Evolutionary conservation across 169 alveolate species (phyloP).

Genomic region (Plasmodium coatneyi): DNA sequence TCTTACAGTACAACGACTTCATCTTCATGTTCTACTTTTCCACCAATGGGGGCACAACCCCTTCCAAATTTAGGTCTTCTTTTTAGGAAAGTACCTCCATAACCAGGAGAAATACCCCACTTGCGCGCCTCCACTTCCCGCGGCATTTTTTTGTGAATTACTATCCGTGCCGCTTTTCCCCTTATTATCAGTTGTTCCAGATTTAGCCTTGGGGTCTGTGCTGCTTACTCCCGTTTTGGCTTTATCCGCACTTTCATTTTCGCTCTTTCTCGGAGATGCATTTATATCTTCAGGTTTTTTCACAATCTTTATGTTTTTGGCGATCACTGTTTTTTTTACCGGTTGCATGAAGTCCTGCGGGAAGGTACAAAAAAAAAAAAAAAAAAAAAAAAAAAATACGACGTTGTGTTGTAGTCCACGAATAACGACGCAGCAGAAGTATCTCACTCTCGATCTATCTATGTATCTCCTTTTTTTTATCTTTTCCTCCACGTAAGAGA

Average conservation of each 20-base stretch:
- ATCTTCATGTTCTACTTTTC: neutral
- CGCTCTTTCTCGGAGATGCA: neutral
- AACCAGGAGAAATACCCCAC: slow-evolving; percentile 45
- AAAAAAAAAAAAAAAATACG: neutral
- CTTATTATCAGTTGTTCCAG: neutral
- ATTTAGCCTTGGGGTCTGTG: neutral
- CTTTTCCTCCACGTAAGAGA: neutral
- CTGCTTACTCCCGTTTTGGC: neutral
- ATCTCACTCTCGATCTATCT: neutral
- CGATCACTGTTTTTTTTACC: slow-evolving; percentile 46
- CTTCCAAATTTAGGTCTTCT: slow-evolving; percentile 4
- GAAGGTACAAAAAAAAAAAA: neutral
- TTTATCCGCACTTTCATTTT: neutral
- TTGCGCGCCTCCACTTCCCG: neutral
- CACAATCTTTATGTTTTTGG: slow-evolving; percentile 48
- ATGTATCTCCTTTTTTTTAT: neutral
- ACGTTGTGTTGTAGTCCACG: neutral
- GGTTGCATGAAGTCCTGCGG: slow-evolving; percentile 41
- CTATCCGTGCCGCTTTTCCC: neutral
- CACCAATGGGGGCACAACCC: neutral
- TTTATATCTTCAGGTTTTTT: slow-evolving; percentile 27
- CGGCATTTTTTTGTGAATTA: slow-evolving; percentile 17
- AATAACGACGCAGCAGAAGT: neutral
- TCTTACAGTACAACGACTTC: neutral
- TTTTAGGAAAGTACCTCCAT: slow-evolving; percentile 59